Evolutionary conservation across 2,329 filamentous ascomycete species (phyloP), one percentile per base, ranked within the genome.

Genomic region (Cryoendolithus antarcticus): DNA sequence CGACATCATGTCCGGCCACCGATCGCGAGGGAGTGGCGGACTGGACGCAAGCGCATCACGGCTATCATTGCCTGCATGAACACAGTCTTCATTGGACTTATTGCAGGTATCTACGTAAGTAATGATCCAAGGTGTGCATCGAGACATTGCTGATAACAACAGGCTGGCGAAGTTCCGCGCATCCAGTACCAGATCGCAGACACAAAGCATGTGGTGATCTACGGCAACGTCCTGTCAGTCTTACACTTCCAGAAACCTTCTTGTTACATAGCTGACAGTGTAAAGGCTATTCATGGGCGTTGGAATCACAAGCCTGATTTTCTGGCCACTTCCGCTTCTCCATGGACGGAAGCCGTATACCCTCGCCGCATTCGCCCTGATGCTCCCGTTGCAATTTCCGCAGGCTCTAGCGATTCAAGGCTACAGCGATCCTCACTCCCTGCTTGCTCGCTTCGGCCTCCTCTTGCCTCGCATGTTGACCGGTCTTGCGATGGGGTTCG

Each of bases 311-410:
- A 82, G 77, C 0, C 71, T 84, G 40, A 62, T 85, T 42, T 74
- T 73, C 48, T 88, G 82, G 82, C 80, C 82, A 3, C 61, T 86
- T 4, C 80, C 82, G 5, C 65, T 85, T 4, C 67, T 88, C 1
- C 82, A 88, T 54, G 82, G 83, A 3, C 72, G 82, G 8, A 86
- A 86, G 53, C 79, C 81, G 1, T 88, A 88, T 52, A 76, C 80
- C n/a, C 63, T 86, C 30, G 67, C 74, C 24, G 72, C 81, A 12
- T 67, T 88, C 38, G 72, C 75, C 2, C 54, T 86, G 27, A 74
- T 82, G 4, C 72, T 88, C 62, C 80, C 82, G 3, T 64, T 88
- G 0, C 70, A 86, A 30, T 83, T 86, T 41, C 82, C 82, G 0
- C 82, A 89, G 55, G 82, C 82, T 1, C 62, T 86, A 30, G 69